Percentiles rank a stretch among this genome's conserved stretches.
These are phyloP conservation scores for Scleromitrula shiraiana DNA, from an alignment of 2,329 filamentous ascomycete genomes.

Conservation along the genomic window DNA sequence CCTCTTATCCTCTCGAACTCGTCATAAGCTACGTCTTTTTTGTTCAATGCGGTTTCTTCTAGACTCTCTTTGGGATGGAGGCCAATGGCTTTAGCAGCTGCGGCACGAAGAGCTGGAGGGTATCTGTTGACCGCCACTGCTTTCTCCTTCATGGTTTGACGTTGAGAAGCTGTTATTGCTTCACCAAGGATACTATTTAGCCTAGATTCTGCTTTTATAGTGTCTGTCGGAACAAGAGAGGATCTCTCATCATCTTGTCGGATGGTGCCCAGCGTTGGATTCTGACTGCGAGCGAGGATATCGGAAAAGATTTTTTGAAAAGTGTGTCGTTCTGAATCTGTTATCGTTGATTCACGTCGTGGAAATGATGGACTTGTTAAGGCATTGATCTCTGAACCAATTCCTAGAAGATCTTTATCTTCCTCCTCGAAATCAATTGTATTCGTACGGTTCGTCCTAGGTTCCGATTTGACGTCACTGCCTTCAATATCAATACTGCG, in stretches of 20 bases:
- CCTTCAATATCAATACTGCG: constrained; percentile 1
- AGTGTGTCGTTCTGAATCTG: constrained; percentile 41
- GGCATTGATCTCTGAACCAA: constrained; percentile 16
- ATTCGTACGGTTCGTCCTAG: background rate
- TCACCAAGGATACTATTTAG: constrained; percentile 17
- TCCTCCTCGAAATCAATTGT: constrained; percentile 13
- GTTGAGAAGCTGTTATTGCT: constrained; percentile 7
- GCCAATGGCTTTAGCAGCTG: constrained; percentile 27
- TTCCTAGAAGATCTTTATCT: constrained; percentile 7
- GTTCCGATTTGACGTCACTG: constrained; percentile 1
- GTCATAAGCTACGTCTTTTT: constrained; percentile 9
- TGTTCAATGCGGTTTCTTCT: constrained; percentile 3
- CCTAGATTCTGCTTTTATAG: constrained; percentile 14
- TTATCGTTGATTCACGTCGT: constrained; percentile 43
- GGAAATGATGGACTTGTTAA: constrained; percentile 17
- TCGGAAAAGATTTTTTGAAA: constrained; percentile 51
- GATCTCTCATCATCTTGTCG: background rate
- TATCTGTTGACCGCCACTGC: constrained; percentile 21
- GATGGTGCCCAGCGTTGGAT: constrained; percentile 11
- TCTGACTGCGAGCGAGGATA: constrained; percentile 39
- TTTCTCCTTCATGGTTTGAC: constrained; percentile 12
- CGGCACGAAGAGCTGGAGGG: constrained; percentile 25
- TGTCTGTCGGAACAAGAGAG: background rate
- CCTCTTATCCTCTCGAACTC: constrained; percentile 26
- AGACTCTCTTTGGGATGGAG: constrained; percentile 12